Base-by-base conservation (phyloP, 192 early-diverging fungal genomes). In the Spizellomyces punctatus region DNA sequence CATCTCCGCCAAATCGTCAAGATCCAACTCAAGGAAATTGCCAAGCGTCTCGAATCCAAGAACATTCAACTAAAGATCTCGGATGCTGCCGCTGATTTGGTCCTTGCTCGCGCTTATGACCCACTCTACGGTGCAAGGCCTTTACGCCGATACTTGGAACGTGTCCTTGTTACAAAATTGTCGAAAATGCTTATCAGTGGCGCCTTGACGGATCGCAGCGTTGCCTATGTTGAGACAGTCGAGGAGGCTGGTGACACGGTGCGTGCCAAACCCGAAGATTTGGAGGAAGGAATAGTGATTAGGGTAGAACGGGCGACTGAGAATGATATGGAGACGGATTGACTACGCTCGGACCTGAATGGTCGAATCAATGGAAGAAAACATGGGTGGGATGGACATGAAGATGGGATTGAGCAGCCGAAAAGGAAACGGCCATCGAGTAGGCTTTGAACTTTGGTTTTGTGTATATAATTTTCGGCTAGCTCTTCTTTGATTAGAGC, bases 71-170 rank as follows among this genome's bases (percentile, higher is more conserved):
- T 99, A 22, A 63, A 75, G 41, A 85, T 95, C 41, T 85, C 91
- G 46, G 78, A 88, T 10, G 78, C 80, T 6, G 95, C 94, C 6
- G 84, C 88, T 46, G 83, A 94, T 62, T 88, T 88, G 78, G 85
- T 99, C 9, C 82, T 95, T 19, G 74, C 83, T 55, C 75, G 86
- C 52, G 87, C 95, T 16, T 99, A 98, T 73, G 93, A 97, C 79
- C 96, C 95, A 36, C 79, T 90, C 8, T 99, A 95, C 79, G 98
- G 98, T 72, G 98, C 96, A 6, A 85, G 98, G 14, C 98, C 98
- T 6, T 78, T 99, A 22, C 86, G 90, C 63, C 89, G 98, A 63
- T 92, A 92, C 73, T 82, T 99, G 58, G 94, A 99, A 76, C 85
- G 89, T 74, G 82, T 89, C 60, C 77, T 96, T 14, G 93, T 92